A percentile compares a stretch with the other conserved stretches of the same genome.
Evolutionary conservation across 306 rosid genomes (phyloP).

Genomic region (Gynostemma pentaphyllum): DNA sequence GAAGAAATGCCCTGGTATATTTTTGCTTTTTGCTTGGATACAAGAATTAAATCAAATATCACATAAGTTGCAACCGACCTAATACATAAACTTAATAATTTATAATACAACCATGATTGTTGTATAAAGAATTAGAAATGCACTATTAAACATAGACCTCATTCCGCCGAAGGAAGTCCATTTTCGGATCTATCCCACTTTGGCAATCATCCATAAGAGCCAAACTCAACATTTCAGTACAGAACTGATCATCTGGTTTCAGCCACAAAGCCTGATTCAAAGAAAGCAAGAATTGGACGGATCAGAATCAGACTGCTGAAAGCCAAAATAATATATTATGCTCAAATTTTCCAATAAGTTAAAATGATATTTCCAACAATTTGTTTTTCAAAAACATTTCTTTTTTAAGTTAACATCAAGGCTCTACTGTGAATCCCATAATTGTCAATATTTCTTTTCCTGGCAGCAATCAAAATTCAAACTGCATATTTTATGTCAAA

Average conservation of each 20-base stretch:
- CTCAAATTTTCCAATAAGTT: background rate
- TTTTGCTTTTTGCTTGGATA: background rate
- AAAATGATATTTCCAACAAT: background rate
- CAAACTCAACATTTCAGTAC: slow-evolving; percentile 79
- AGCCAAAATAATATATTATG: background rate
- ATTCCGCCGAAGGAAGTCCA: slow-evolving; percentile 23
- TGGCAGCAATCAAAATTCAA: background rate
- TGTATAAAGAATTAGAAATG: background rate
- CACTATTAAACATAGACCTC: slow-evolving; percentile 16
- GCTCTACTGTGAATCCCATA: background rate
- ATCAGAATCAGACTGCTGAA: slow-evolving; percentile 13
- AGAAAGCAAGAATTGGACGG: slow-evolving; percentile 12
- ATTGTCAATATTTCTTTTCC: background rate
- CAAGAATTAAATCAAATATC: slow-evolving; percentile 1
- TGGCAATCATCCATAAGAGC: slow-evolving; percentile 71
- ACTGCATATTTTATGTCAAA: background rate
- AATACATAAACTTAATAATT: background rate
- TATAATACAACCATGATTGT: background rate
- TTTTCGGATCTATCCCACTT: slow-evolving; percentile 24
- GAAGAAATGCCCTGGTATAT: background rate
- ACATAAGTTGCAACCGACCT: background rate
- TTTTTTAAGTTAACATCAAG: background rate
- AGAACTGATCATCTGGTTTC: slow-evolving; percentile 76
- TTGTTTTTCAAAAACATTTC: background rate
- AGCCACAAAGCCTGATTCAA: slow-evolving; percentile 73